These are phyloP conservation scores for Kodamaea arcana DNA, from an alignment of 1,139 yeast genomes.

Conservation along the genomic window DNA sequence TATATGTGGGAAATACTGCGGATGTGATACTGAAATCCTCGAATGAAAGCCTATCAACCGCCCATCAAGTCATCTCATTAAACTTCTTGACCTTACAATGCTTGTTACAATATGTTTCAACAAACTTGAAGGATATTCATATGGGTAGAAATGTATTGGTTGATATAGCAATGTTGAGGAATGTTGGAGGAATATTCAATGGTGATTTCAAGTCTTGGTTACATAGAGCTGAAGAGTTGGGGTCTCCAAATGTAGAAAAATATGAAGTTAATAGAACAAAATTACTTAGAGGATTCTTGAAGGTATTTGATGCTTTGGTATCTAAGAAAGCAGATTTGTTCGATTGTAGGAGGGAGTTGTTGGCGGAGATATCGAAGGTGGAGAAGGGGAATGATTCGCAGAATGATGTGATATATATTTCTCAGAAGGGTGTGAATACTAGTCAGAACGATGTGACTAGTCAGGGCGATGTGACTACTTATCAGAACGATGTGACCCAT, in stretches of 20 bases:
- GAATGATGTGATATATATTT: too few relatives aligned
- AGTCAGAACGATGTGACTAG: too few relatives aligned
- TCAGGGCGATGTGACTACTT: too few relatives aligned
- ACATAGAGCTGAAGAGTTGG: conserved; percentile 8
- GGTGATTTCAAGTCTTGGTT: conserved; percentile 24
- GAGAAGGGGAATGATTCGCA: too few relatives aligned
- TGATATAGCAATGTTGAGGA: conserved; percentile 9
- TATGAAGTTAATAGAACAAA: conserved; percentile 18
- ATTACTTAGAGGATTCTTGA: conserved; percentile 23
- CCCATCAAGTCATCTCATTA: conserved; percentile 25
- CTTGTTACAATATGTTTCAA: conserved; percentile 23
- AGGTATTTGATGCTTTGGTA: conserved; percentile 13
- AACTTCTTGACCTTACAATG: conserved; percentile 31
- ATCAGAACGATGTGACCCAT: too few relatives aligned
- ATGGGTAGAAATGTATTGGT: conserved; percentile 10
- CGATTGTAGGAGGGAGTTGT: too few relatives aligned
- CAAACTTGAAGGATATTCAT: conserved; percentile 15
- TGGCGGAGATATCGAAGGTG: too few relatives aligned
- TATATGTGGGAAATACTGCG: conserved; percentile 1
- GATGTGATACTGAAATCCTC: not conserved
- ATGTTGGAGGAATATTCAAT: conserved; percentile 19
- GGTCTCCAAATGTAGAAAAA: conserved; percentile 9
- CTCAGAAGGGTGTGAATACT: too few relatives aligned
- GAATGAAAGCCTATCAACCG: conserved; percentile 9
- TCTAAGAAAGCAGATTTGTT: conserved; percentile 3